phyloP scores from a whole-genome alignment of 108 stramenopile genomes.

The Conticribra guillardii region DNA sequence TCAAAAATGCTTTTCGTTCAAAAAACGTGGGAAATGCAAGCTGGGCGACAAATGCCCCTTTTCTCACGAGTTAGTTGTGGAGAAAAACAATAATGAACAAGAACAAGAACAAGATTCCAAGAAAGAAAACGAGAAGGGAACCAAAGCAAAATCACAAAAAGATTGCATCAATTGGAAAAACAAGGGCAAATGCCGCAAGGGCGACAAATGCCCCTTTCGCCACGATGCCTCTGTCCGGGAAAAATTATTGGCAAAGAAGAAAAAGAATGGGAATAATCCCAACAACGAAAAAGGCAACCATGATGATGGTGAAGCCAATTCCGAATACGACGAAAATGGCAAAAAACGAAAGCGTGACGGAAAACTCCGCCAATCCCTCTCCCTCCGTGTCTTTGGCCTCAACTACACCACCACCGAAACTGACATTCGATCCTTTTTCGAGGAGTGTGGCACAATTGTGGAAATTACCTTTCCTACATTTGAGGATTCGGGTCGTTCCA shows the following conservation, averaged over 20 bases:
- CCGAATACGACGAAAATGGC: slow-evolving; percentile 1
- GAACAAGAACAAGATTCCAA: background rate
- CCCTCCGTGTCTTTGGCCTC: slow-evolving; percentile 79
- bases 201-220: slow-evolving; percentile 63
- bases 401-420: slow-evolving; percentile 74
- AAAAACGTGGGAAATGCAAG: slow-evolving; percentile 67
- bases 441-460: slow-evolving; percentile 61
- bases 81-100: background rate
- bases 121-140: slow-evolving; percentile 9
- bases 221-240: slow-evolving; percentile 63
- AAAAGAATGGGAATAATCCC: slow-evolving; percentile 22
- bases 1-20: slow-evolving; percentile 74
- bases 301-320: background rate
- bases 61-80: slow-evolving; percentile 54
- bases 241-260: slow-evolving; percentile 48
- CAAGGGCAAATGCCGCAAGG: slow-evolving; percentile 83
- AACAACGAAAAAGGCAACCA: background rate
- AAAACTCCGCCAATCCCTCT: slow-evolving; percentile 62
- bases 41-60: slow-evolving; percentile 74
- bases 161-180: slow-evolving; percentile 87
- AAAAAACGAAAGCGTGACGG: slow-evolving; percentile 26
- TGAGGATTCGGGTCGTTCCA: slow-evolving; percentile 76
- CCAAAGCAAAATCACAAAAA: slow-evolving; percentile 26
- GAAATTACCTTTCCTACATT: slow-evolving; percentile 73
- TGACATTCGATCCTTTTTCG: slow-evolving; percentile 65